A percentile compares a stretch with the other conserved stretches of the same genome.
Conservation (phyloP, 768 basidiomycete genomes). For the Phylloporus rhodoxanthus region DNA sequence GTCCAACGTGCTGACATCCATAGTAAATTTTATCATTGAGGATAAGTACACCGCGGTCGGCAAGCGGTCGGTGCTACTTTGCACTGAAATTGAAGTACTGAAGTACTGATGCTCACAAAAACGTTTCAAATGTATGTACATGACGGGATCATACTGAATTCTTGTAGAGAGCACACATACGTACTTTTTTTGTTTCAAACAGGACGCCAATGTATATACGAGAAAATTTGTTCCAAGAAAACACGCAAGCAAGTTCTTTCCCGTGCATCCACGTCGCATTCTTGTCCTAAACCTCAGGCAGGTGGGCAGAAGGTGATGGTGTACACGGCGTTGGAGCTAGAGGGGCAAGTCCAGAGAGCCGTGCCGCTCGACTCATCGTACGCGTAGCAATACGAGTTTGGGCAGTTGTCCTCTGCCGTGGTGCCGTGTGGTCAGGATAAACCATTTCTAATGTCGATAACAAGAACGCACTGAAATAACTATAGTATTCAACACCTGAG, state of each 20-base stretch:
- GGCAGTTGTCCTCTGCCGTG: constrained; percentile 36
- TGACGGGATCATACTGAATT: too few species aligned
- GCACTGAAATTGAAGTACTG: too few species aligned
- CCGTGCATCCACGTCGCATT: too few species aligned
- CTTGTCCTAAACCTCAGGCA: background rate
- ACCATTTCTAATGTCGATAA: background rate
- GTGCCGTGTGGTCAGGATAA: background rate
- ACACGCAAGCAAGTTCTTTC: background rate
- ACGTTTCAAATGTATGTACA: too few species aligned
- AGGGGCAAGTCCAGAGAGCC: constrained; percentile 41
- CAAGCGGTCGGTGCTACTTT: too few species aligned
- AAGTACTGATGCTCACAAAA: too few species aligned
- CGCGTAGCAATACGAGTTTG: constrained; percentile 46
- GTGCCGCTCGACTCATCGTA: constrained; percentile 45
- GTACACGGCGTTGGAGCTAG: constrained; percentile 34
- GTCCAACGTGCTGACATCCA: too few species aligned
- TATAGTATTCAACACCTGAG: constrained; percentile 38
- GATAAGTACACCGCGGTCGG: too few species aligned
- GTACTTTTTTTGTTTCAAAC: background rate
- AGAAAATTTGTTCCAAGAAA: background rate
- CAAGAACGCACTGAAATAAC: constrained; percentile 40
- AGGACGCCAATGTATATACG: background rate
- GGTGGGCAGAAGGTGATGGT: constrained; percentile 44
- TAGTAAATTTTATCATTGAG: too few species aligned
- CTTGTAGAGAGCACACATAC: background rate